These are phyloP conservation scores for Mimosa bimucronata DNA, from an alignment of 306 rosid genomes.

Conservation along the genomic window DNA sequence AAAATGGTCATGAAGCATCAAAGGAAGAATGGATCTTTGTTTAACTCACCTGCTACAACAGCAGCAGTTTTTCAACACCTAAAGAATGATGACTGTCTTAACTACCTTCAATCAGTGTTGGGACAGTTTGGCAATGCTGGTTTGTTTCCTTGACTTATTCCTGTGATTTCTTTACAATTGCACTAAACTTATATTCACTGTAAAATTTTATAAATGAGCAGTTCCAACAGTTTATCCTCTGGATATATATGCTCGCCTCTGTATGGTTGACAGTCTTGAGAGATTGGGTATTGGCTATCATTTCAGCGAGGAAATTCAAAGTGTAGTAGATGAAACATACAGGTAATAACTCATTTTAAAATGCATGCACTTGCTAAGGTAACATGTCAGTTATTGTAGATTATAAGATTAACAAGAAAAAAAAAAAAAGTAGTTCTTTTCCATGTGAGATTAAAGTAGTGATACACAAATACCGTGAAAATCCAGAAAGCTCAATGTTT, in stretches of 20 bases:
- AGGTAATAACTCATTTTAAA: slow-evolving; percentile 46
- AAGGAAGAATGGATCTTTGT: slow-evolving; percentile 83
- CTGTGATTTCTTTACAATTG: slow-evolving; percentile 2
- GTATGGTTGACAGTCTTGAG: slow-evolving; percentile 74
- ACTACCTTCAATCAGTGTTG: slow-evolving; percentile 57
- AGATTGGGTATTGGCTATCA: slow-evolving; percentile 71
- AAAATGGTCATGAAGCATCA: slow-evolving; percentile 69
- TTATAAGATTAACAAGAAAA: background rate
- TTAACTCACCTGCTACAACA: slow-evolving; percentile 83
- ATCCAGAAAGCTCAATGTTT: background rate
- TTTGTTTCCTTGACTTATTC: slow-evolving; percentile 21
- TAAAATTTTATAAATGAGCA: slow-evolving; percentile 36
- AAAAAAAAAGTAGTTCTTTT: background rate
- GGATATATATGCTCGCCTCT: slow-evolving; percentile 66
- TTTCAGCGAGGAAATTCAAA: slow-evolving; percentile 69
- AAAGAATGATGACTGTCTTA: slow-evolving; percentile 67
- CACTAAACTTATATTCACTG: slow-evolving; percentile 18
- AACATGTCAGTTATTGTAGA: background rate
- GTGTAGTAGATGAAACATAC: slow-evolving; percentile 74
- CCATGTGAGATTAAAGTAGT: background rate
- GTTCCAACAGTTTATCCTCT: slow-evolving; percentile 83
- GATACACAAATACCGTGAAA: slow-evolving; percentile 1
- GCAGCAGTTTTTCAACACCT: slow-evolving; percentile 67
- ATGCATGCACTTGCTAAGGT: background rate
- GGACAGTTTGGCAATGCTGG: slow-evolving; percentile 76